These are phyloP conservation scores for Ascochyta pisi DNA, from an alignment of 2,329 filamentous ascomycete genomes.

Conservation along the genomic window DNA sequence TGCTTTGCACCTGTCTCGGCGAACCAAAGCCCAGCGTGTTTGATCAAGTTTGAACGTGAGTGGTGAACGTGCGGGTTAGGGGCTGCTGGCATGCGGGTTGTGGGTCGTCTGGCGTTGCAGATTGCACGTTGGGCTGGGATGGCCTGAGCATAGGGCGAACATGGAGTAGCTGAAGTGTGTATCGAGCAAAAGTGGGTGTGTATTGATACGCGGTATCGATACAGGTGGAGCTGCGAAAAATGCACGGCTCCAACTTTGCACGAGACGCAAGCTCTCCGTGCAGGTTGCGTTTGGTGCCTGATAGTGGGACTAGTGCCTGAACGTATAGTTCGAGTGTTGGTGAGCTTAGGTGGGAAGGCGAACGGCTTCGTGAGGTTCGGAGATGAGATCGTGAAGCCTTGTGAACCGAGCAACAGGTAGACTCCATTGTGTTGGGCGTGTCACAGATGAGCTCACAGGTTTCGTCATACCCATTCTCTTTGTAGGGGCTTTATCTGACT, in stretches of 20 bases:
- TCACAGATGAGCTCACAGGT: too few relatives aligned
- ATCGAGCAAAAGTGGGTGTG: conserved; percentile 1
- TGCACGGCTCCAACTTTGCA: conserved; percentile 2
- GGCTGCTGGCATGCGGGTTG: conserved; percentile 6
- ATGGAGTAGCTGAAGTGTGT: not conserved
- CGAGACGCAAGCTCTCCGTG: not conserved
- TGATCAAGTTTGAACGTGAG: not conserved
- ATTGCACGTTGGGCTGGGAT: conserved; percentile 17
- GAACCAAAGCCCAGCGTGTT: not conserved
- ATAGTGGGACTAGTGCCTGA: conserved; percentile 11
- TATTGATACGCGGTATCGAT: conserved; percentile 12
- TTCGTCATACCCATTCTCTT: not conserved
- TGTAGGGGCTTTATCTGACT: not conserved
- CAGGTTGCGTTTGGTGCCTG: conserved; percentile 9
- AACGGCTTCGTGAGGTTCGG: not conserved
- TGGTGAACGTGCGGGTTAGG: conserved; percentile 19
- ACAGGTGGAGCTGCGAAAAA: conserved; percentile 5
- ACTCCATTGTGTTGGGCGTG: not conserved
- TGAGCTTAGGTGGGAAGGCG: not conserved
- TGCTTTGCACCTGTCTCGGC: not conserved
- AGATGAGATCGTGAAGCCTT: not conserved
- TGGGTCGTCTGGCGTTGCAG: conserved; percentile 8
- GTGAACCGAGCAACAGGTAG: not conserved
- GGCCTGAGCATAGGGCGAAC: conserved; percentile 10
- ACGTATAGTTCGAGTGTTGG: not conserved